Percentiles rank a stretch among this genome's conserved stretches.
Evolutionary conservation across 2,329 filamentous ascomycete genomes (phyloP).

Genomic region (Fusarium sp.): DNA sequence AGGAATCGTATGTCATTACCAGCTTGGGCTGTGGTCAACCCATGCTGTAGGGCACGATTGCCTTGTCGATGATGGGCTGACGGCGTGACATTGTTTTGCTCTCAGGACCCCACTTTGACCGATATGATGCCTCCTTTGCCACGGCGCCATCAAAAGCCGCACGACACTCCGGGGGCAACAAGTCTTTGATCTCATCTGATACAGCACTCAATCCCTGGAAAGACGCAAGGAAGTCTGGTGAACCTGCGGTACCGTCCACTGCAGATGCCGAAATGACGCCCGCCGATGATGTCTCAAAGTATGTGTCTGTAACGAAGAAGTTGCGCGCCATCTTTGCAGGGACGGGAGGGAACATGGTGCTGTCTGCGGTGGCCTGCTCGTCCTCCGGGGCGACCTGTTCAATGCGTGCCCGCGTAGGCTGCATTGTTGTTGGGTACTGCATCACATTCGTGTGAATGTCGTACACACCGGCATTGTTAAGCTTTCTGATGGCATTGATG

Average conservation of each 20-base stretch:
- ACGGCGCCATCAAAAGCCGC: constrained; percentile 77
- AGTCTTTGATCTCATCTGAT: constrained; percentile 71
- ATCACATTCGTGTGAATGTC: constrained; percentile 94
- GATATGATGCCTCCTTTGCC: constrained; percentile 76
- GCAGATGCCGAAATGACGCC: constrained; percentile 59
- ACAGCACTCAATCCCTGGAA: constrained; percentile 74
- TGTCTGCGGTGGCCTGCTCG: constrained; percentile 46
- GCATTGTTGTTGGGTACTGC: constrained; percentile 88
- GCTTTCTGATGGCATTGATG: constrained; percentile 74
- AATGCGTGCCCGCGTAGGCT: constrained; percentile 87
- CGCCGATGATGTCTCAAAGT: constrained; percentile 63
- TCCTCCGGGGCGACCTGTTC: constrained; percentile 71
- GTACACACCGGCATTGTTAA: constrained; percentile 82
- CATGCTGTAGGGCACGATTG: constrained; percentile 69
- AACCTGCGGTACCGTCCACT: constrained; percentile 58
- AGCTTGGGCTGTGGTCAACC: constrained; percentile 27
- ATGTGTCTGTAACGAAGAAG: constrained; percentile 67
- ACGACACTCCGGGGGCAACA: constrained; percentile 77
- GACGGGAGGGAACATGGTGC: constrained; percentile 60
- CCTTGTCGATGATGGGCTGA: constrained; percentile 71
- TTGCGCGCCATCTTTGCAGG: constrained; percentile 64
- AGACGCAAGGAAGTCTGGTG: constrained; percentile 61
- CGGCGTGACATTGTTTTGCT: constrained; percentile 64
- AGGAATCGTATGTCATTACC: neutral
- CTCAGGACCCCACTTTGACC: constrained; percentile 79